These are phyloP conservation scores for Ogataea hybrid DNA, from an alignment of 1,139 yeast species.

Conservation along the genomic window DNA sequence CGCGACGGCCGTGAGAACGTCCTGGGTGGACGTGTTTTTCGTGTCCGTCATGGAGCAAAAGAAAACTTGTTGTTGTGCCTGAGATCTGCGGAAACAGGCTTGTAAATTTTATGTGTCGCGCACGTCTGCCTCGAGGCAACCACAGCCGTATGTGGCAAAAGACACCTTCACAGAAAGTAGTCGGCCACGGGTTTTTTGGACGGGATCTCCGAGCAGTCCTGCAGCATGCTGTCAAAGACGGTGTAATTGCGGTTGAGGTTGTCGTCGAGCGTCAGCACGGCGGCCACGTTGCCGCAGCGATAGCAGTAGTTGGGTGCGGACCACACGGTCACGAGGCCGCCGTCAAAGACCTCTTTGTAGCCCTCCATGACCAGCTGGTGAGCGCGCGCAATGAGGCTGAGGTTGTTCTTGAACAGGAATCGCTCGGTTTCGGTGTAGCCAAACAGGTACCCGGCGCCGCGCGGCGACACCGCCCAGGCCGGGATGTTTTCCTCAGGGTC, in stretches of 20 bases:
- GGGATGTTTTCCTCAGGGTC: slow-evolving; percentile 87
- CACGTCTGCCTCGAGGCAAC: background rate
- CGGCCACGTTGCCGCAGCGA: slow-evolving; percentile 94
- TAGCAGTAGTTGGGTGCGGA: slow-evolving; percentile 94
- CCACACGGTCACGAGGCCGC: slow-evolving; percentile 78
- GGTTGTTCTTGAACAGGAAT: slow-evolving; percentile 72
- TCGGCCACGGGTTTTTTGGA: slow-evolving; percentile 74
- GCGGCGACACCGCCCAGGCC: slow-evolving; percentile 91
- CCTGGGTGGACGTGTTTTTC: slow-evolving; percentile 42
- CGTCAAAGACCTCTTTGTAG: slow-evolving; percentile 80
- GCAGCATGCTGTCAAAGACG: slow-evolving; percentile 80
- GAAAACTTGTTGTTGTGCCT: background rate
- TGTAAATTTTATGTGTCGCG: background rate
- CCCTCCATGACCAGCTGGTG: slow-evolving; percentile 97
- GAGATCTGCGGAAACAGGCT: background rate
- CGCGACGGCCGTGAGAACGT: slow-evolving; percentile 53
- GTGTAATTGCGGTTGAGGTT: slow-evolving; percentile 67
- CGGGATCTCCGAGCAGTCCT: slow-evolving; percentile 62
- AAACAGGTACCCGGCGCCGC: slow-evolving; percentile 95
- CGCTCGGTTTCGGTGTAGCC: slow-evolving; percentile 83
- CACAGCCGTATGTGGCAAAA: background rate
- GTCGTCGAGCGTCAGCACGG: slow-evolving; percentile 79
- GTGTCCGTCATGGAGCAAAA: slow-evolving; percentile 19
- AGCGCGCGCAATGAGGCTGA: slow-evolving; percentile 83
- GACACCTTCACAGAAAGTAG: slow-evolving; percentile 54